Percentiles rank a stretch among this genome's conserved stretches.
phyloP scores from a whole-genome alignment of 2,329 filamentous ascomycete genomes.

The Clarireedia monteithiana region DNA sequence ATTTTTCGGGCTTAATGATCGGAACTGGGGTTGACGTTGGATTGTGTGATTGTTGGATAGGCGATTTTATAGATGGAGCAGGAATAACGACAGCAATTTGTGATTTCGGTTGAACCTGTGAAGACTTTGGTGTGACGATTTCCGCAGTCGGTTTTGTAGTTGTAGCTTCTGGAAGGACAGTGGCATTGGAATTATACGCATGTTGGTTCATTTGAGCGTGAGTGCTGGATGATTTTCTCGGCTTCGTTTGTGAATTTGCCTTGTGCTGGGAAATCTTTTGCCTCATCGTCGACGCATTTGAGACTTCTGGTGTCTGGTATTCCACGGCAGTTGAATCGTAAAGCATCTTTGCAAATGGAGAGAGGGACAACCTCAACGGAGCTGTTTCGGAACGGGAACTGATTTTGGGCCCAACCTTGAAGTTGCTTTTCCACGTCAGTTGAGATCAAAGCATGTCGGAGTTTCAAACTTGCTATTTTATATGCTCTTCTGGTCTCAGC shows the following conservation, averaged over 20 bases:
- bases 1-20: not conserved
- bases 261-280: conserved; percentile 10
- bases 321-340: conserved; percentile 26
- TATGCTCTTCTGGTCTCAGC: conserved; percentile 62
- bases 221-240: conserved; percentile 8
- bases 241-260: conserved; percentile 15
- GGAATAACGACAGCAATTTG: conserved; percentile 24
- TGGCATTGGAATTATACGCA: conserved; percentile 1
- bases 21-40: not conserved
- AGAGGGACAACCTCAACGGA: conserved; percentile 19
- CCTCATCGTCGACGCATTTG: conserved; percentile 1
- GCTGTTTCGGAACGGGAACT: conserved; percentile 8
- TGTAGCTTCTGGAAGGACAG: conserved; percentile 4
- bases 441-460: conserved; percentile 13
- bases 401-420: conserved; percentile 41
- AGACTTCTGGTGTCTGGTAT: not conserved
- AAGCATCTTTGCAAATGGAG: conserved; percentile 28
- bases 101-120: conserved; percentile 33
- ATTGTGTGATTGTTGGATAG: not conserved
- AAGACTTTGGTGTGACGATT: conserved; percentile 16
- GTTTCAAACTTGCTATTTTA: conserved; percentile 39
- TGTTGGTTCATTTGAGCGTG: not conserved
- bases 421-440: conserved; percentile 41
- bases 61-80: not conserved
- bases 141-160: conserved; percentile 6